Evolutionary conservation across 23 red algal species (phyloP), one percentile per base, ranked within the genome.

Genomic region (Gracilaria domingensis): DNA sequence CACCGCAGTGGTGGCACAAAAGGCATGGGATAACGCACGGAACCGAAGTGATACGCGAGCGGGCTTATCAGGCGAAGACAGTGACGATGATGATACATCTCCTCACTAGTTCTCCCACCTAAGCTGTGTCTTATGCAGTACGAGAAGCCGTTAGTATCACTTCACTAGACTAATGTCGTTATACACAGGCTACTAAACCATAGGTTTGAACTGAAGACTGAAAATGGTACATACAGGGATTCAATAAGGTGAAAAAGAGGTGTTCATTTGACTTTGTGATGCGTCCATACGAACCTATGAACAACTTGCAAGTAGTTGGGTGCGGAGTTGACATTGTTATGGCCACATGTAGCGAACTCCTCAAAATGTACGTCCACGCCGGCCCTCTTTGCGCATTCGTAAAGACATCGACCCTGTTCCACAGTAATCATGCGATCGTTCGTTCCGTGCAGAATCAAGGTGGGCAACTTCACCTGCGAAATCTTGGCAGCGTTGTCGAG

Each of bases 401-500:
- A 72, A 49, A 94, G 69, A 53, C 53, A 36, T 2, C 75, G 40
- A 37, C 92, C 92, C 64, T 94, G 92, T 26, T 56, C 73, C 36
- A 83, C 73, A 0, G 53, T 61, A 71, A 94, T 80, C 55, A 94
- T 72, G 13, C 48, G 25, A 49, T 94, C 92, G 28, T 55, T 32
- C 61, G 24, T 62, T 12, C 92, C 92, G 50, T 94, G 92, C 75
- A 94, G 32, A 51, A 94, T 81, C 23, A 94, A 38, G 48, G 85
- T 54, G 20, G 92, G 92, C 47, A 72, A 12, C 21, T 33, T 37
- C 44, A 87, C 77, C 17, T 23, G 54, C 25, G 64, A 53, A 34
- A 88, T 75, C 74, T 81, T 88, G 17, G 37, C 28, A 37, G 47
- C 79, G 12, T 37, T 67, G 36, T 88, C 92, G 51, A 82, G 36